Conservation (phyloP, 208 protist genomes). For the Trypanosoma rangeli region DNA sequence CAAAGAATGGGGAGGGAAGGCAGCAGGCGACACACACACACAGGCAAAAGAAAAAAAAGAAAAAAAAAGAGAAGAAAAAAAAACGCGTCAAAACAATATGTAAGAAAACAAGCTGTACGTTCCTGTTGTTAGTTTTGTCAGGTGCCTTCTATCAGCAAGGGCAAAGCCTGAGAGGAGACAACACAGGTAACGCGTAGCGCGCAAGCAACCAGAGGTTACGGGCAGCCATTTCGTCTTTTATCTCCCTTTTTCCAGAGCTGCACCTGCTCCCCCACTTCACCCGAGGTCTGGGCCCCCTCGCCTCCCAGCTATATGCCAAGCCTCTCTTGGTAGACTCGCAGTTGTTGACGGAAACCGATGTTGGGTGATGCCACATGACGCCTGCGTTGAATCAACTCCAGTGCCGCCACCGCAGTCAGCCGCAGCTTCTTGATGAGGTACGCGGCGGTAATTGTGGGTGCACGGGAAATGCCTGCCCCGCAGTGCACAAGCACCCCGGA, state of each 20-base stretch:
- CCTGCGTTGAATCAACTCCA: constrained; percentile 48
- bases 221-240: too few relatives aligned
- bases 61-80: constrained; percentile 15
- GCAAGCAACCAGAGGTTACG: too few relatives aligned
- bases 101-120: not conserved
- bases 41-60: constrained; percentile 3
- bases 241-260: too few relatives aligned
- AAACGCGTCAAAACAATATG: not conserved
- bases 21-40: constrained; percentile 20
- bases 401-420: constrained; percentile 43
- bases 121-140: too few relatives aligned
- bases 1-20: too few relatives aligned
- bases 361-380: constrained; percentile 68
- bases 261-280: too few relatives aligned
- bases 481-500: constrained; percentile 80
- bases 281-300: too few relatives aligned
- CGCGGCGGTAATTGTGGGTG: constrained; percentile 64
- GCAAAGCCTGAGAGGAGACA: too few relatives aligned
- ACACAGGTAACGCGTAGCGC: too few relatives aligned
- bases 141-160: too few relatives aligned
- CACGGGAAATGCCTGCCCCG: constrained; percentile 81
- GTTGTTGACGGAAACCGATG: constrained; percentile 57
- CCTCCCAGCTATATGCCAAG: constrained; percentile 2
- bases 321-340: constrained; percentile 40
- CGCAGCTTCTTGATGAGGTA: constrained; percentile 78